These are phyloP conservation scores for Arthrobotrys entomopaga DNA, from an alignment of 2,329 filamentous ascomycete genomes.

Conservation along the genomic window DNA sequence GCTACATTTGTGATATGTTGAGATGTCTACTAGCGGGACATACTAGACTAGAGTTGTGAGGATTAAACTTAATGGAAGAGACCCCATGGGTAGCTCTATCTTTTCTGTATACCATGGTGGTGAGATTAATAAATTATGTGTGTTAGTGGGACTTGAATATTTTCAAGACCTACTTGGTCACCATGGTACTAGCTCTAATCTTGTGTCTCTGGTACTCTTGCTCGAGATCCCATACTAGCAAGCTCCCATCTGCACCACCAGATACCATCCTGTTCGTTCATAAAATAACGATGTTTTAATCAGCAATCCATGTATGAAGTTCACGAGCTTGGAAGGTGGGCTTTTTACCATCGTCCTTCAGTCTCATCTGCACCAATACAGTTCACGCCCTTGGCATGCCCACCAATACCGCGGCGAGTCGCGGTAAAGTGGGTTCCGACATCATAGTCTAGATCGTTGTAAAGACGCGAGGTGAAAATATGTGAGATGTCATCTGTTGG, in stretches of 20 bases:
- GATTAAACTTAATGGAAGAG: slow-evolving; percentile 48
- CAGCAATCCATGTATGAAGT: neutral
- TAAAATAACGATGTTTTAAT: neutral
- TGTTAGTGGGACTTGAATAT: neutral
- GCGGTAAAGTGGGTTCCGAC: slow-evolving; percentile 15
- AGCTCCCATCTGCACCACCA: slow-evolving; percentile 49
- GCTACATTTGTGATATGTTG: neutral
- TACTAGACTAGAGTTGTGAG: slow-evolving; percentile 47
- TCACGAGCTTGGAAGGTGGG: neutral
- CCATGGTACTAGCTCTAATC: slow-evolving; percentile 10
- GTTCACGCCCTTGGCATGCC: slow-evolving; percentile 43
- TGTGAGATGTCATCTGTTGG: slow-evolving; percentile 20
- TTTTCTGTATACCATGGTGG: slow-evolving; percentile 18
- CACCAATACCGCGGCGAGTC: neutral
- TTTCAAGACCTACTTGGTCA: slow-evolving; percentile 19
- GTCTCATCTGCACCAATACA: slow-evolving; percentile 36
- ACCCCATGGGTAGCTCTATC: slow-evolving; percentile 34
- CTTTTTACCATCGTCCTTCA: slow-evolving; percentile 40
- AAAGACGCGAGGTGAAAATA: slow-evolving; percentile 26
- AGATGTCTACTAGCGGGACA: neutral
- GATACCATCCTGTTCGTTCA: slow-evolving; percentile 29
- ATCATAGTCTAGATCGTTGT: slow-evolving; percentile 42
- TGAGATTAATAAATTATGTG: neutral
- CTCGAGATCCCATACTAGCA: slow-evolving; percentile 49
- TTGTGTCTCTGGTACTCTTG: slow-evolving; percentile 7